These are phyloP conservation scores for Wickerhamomyces strasburgensis DNA, from an alignment of 805 yeast genomes.

Conservation along the genomic window DNA sequence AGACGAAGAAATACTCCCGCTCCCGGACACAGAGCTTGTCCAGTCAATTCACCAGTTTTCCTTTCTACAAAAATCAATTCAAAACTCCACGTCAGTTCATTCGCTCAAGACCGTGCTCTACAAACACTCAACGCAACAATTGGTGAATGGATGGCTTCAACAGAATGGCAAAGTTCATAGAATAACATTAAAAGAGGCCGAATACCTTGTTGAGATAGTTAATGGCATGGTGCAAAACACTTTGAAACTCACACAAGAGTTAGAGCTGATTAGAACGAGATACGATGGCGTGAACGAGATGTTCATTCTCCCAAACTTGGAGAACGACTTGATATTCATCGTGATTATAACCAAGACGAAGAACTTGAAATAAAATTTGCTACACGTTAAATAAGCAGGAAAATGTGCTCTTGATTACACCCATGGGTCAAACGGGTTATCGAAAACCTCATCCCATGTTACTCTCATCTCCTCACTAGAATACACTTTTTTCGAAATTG, in stretches of 20 bases:
- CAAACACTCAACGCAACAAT: not conserved
- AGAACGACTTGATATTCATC: constrained; percentile 6
- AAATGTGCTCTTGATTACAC: too few species aligned
- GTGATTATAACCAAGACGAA: not conserved
- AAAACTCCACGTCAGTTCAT: not conserved
- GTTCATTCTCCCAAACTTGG: constrained; percentile 4
- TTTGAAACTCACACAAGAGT: not conserved
- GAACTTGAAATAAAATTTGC: not conserved
- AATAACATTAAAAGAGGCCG: not conserved
- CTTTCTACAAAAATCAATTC: not conserved
- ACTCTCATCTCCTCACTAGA: too few species aligned
- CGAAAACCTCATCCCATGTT: too few species aligned
- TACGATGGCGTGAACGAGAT: constrained; percentile 2
- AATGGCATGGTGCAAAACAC: constrained; percentile 1
- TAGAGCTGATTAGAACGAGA: constrained; percentile 6
- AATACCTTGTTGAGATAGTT: not conserved
- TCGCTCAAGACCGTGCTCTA: not conserved
- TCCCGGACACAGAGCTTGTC: not conserved
- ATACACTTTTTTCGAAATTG: too few species aligned
- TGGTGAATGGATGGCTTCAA: constrained; percentile 5
- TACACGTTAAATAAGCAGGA: too few species aligned
- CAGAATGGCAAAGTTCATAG: not conserved
- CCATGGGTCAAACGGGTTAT: too few species aligned
- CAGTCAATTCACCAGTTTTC: not conserved
- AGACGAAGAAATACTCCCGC: not conserved